Evolutionary conservation across 2,329 filamentous ascomycete genomes (phyloP).

Genomic region (Nemania sp.): DNA sequence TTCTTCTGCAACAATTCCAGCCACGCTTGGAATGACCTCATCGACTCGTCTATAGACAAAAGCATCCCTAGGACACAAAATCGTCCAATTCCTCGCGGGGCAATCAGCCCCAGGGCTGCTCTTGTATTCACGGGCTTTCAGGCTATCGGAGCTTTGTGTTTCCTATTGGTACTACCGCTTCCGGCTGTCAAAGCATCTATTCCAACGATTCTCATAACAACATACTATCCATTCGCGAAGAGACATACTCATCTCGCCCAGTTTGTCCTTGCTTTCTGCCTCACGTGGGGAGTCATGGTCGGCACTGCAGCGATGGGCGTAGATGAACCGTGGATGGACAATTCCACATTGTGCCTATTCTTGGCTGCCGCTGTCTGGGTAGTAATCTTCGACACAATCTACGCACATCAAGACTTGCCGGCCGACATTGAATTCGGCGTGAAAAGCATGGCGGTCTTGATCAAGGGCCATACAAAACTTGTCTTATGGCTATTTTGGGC

Average conservation of each 20-base stretch:
- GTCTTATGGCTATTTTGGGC: no score
- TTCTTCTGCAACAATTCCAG: no score
- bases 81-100: slow-evolving; percentile 39
- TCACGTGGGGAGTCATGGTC: slow-evolving; percentile 33
- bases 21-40: no score
- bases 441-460: no score
- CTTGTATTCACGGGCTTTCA: slow-evolving; percentile 32
- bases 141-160: slow-evolving; percentile 4
- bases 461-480: no score
- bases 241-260: slow-evolving; percentile 36
- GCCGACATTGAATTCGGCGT: no score
- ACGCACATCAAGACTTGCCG: no score
- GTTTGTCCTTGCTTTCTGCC: slow-evolving; percentile 37
- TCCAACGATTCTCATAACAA: slow-evolving; percentile 22
- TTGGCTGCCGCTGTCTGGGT: slow-evolving; percentile 30
- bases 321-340: slow-evolving; percentile 9
- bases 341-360: slow-evolving; percentile 23
- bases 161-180: slow-evolving; percentile 15
- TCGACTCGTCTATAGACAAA: slow-evolving; percentile 36
- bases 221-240: slow-evolving; percentile 40
- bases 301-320: slow-evolving; percentile 24
- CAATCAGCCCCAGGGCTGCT: slow-evolving; percentile 27
- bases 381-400: no score
- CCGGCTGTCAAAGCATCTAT: background rate
- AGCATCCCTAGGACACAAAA: slow-evolving; percentile 29